These are phyloP conservation scores for Mariannaea sp. DNA, from an alignment of 2,329 filamentous ascomycete species.

Conservation along the genomic window DNA sequence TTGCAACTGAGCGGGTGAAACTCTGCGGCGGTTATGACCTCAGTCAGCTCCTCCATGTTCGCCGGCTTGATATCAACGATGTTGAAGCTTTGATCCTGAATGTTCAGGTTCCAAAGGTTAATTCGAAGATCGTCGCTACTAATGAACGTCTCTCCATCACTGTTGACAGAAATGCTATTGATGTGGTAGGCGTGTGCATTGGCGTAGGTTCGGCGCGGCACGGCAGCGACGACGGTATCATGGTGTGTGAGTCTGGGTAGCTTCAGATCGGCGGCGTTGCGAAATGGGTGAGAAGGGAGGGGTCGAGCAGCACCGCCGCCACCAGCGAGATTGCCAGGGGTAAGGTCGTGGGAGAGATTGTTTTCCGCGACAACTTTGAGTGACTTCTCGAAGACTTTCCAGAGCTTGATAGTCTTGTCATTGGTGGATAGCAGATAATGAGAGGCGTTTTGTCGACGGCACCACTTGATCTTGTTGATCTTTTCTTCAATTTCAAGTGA, in stretches of 20 bases:
- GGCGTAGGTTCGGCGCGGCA: constrained; percentile 93
- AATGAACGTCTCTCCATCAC: constrained; percentile 98
- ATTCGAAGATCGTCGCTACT: constrained; percentile 97
- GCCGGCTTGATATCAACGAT: constrained; percentile 99
- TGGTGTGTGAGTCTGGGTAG: constrained; percentile 96
- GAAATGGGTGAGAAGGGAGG: constrained; percentile 73
- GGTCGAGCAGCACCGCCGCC: constrained; percentile 79
- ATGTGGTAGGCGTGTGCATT: constrained; percentile 99
- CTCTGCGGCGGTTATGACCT: constrained; percentile 97
- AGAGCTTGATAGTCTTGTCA: constrained; percentile 99
- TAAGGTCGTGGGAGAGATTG: constrained; percentile 93
- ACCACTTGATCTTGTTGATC: constrained; percentile 99
- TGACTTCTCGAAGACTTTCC: constrained; percentile 99
- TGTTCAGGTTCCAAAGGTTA: constrained; percentile 99
- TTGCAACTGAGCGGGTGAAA: constrained; percentile 98
- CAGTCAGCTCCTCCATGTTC: constrained; percentile 99
- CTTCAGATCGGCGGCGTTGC: constrained; percentile 81
- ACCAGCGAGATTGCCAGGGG: constrained; percentile 72
- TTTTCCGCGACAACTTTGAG: constrained; percentile 99
- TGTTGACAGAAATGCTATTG: constrained; percentile 99
- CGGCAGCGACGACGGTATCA: constrained; percentile 95
- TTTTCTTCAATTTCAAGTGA: constrained; percentile 99
- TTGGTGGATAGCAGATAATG: constrained; percentile 98
- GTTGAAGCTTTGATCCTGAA: constrained; percentile 99
- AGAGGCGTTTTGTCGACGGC: constrained; percentile 94